Base-by-base conservation (phyloP, 1,284 basidiomycete genomes). In the Leccinum pseudoinsigne region DNA sequence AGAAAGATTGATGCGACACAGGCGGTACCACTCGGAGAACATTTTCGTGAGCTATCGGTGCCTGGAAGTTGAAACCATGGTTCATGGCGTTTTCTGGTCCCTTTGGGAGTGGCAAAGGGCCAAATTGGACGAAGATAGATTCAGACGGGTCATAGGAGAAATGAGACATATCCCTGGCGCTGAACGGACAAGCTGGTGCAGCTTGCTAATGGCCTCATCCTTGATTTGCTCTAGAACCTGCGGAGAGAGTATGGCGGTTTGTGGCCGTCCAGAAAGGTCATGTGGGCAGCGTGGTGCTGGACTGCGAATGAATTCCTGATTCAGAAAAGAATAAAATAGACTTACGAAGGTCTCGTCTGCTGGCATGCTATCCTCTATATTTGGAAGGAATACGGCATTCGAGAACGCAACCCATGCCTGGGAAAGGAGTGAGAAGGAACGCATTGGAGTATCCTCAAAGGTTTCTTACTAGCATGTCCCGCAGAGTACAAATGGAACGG, bases 1-100 rank as follows among this genome's bases (percentile, higher is more conserved):
- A 5, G 98, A 99, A 42, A 99, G 79, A 78, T 99, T 99, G 84
- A 99, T 97, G n/a, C 98, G 90, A 72, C 90, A 94, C 14, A 99
- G 83, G 34, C 84, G 78, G 71, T 95, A 96, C 79, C 4, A 99
- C 88, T 38, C 97, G 89, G 83, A 95, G 86, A 16, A 93, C 91
- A 76, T 99, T 99, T 64, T 90, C 84, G 26, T 85, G 85, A 8
- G 96, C 93, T 1, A 97, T 99, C 0, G 94, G 94, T 0, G 95
- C 96, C 57, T 89, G 82, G 57, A 98, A 85, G 70, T 90, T 94
- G 84, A 98, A 98, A 2, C 72, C 62, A 18, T 82, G 79, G 2
- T 71, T 67, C 2, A 72, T 64, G 0, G 78, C 66, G 2, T 74
- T 68, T 12, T 73, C 70, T 1, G 82, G 76, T 9, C 94, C 95